Base-by-base conservation (phyloP, 1,284 basidiomycete genomes). In the Ganoderma sp. region DNA sequence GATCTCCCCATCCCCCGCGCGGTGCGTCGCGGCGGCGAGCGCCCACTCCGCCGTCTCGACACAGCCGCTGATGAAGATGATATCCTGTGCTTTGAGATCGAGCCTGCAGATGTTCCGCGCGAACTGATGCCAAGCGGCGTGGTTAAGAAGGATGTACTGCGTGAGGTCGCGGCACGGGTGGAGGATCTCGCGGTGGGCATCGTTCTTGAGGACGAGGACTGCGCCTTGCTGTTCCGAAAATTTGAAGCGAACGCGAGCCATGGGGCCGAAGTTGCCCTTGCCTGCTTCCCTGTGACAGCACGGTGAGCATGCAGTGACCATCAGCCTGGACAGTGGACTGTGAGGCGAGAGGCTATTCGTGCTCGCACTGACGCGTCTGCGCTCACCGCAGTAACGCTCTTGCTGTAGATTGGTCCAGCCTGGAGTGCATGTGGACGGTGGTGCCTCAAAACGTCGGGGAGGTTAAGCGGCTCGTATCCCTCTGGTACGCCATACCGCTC, bases 31-130 rank as follows among this genome's bases (percentile, higher is more conserved):
- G 2, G 75, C 73, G 1, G 73, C 73, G n/a, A 75, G 69, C 0
- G 74, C 70, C 74, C 74, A 76, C 8, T 71, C 67, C 0, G 64
- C 50, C 14, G 75, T 75, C 66, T 76, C 75, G 39, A 73, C 68
- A 22, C 60, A 65, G 9, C 73, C 75, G 14, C 66, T 61, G 34
- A 76, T 67, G 56, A 76, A 71, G 32, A 73, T 64, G 43, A 76
- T 65, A 34, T 70, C 71, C 12, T 75, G 67, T 39, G 60, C 68
- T 37, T 67, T 28, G 66, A 71, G 66, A 14, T 67, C 69, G 15
- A 74, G 59, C 3, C 66, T 63, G 62, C 45, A 67, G 2, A 22
- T 32, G 9, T 68, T 66, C n/a, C 39, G 58, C 4, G 72, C 69
- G 54, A 74, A 75, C 7, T 54, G 56, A 42, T 67, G 56, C 75